Evolutionary conservation across 139 green algal species (phyloP).

Genomic region (Chlamydomonas asymmetrica): DNA sequence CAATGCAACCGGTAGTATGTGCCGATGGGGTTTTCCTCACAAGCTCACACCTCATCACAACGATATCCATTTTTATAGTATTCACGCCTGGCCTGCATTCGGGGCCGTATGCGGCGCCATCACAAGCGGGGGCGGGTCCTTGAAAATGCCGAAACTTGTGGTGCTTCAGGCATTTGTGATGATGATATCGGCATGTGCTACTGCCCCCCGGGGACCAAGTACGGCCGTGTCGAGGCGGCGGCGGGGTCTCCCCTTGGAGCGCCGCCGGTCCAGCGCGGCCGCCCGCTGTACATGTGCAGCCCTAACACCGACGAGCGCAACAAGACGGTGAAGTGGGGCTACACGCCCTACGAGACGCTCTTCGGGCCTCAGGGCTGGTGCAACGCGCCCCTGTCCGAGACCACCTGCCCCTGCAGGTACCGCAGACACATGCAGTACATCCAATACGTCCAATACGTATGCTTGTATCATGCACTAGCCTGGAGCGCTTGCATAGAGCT

Average conservation of each 20-base stretch:
- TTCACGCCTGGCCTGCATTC: no score
- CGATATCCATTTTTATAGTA: no score
- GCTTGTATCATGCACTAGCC: no score
- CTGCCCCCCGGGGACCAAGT: conserved; percentile 46
- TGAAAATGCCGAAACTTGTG: no score
- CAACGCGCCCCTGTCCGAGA: conserved; percentile 34
- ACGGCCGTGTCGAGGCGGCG: conserved; percentile 11
- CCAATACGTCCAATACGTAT: no score
- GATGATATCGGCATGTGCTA: conserved; percentile 51
- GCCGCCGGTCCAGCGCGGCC: conserved; percentile 14
- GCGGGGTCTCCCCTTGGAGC: conserved; percentile 3
- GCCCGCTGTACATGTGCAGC: conserved; percentile 35
- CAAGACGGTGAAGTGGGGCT: conserved; percentile 27
- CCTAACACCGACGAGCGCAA: conserved; percentile 9
- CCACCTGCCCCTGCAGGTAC: conserved; percentile 23
- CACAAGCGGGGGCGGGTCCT: no score
- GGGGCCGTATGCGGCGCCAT: no score
- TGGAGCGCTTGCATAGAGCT: no score
- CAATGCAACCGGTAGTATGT: no score
- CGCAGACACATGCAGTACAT: no score
- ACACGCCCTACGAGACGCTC: conserved; percentile 29
- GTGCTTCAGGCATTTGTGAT: conserved; percentile 46
- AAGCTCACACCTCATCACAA: no score
- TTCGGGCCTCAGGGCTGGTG: conserved; percentile 57
- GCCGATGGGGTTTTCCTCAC: no score